A percentile compares a stretch with the other conserved stretches of the same genome.
Conservation (phyloP, 1,139 yeast species). For the Saccharomyces hybrid region DNA sequence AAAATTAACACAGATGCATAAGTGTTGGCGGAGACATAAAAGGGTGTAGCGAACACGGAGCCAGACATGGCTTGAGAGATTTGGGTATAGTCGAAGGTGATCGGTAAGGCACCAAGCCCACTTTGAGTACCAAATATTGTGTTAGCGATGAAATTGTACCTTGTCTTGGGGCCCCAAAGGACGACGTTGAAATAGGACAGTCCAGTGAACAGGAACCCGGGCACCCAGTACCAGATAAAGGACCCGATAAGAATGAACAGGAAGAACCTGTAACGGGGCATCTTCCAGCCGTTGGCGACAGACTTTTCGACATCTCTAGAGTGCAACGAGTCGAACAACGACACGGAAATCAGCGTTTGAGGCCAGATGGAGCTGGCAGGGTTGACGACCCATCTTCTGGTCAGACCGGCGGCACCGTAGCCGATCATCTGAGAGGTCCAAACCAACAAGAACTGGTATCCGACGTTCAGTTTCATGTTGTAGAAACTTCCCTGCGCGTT, state of each 20-base stretch:
- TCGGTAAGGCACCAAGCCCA: conserved; percentile 49
- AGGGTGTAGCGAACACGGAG: conserved; percentile 51
- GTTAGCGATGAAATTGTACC: conserved; percentile 38
- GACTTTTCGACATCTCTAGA: conserved; percentile 27
- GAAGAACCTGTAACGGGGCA: conserved; percentile 43
- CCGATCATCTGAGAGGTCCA: conserved; percentile 52
- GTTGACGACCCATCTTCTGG: conserved; percentile 34
- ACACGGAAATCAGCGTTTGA: conserved; percentile 33
- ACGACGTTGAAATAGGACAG: conserved; percentile 46
- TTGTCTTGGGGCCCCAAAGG: conserved; percentile 40
- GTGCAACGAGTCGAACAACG: conserved; percentile 36
- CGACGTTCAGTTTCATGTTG: conserved; percentile 33
- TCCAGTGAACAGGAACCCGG: conserved; percentile 46
- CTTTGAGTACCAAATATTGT: conserved; percentile 46
- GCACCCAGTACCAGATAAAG: conserved; percentile 51
- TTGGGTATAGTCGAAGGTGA: conserved; percentile 43
- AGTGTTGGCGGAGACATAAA: conserved; percentile 36
- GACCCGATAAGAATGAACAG: conserved; percentile 35
- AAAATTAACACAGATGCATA: conserved; percentile 32
- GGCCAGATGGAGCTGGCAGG: conserved; percentile 39
- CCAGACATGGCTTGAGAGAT: conserved; percentile 36
- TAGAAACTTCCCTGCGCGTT: conserved; percentile 49
- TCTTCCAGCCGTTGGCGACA: conserved; percentile 39
- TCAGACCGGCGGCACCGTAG: conserved; percentile 50
- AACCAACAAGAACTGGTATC: conserved; percentile 43